Conservation (phyloP, 495 filamentous ascomycete genomes). For the Staphylotrichum tortipilum region DNA sequence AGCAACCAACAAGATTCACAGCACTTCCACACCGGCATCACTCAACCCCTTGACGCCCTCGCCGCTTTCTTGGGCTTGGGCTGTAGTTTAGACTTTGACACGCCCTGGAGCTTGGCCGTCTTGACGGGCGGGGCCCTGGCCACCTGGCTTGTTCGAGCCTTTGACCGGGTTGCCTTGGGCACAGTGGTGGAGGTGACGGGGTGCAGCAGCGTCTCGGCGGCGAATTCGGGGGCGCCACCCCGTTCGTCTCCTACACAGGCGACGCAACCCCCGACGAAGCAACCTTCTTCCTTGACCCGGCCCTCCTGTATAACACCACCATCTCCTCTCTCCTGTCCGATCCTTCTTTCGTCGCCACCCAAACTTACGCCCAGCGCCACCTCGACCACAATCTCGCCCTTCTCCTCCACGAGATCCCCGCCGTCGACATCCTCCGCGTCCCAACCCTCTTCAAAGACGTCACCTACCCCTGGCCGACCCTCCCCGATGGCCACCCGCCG, state of each 20-base stretch:
- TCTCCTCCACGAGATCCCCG: not conserved
- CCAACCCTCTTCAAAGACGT: slow-evolving; percentile 2
- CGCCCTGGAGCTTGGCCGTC: no score
- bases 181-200: no score
- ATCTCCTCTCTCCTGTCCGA: not conserved
- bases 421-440: not conserved
- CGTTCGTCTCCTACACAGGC: not conserved
- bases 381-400: not conserved
- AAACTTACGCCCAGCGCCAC: not conserved
- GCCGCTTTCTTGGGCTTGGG: no score
- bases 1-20: no score
- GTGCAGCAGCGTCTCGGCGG: no score
- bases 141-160: no score
- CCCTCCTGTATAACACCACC: not conserved
- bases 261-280: not conserved
- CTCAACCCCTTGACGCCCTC: no score
- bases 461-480: not conserved
- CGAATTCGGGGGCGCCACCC: not conserved
- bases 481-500: not conserved
- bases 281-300: not conserved
- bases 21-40: no score
- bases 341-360: not conserved
- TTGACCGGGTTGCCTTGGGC: no score
- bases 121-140: no score
- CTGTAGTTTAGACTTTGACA: no score